Base-by-base conservation (phyloP, 2,329 filamentous ascomycete species). In the Sclerotiophoma versabilis region DNA sequence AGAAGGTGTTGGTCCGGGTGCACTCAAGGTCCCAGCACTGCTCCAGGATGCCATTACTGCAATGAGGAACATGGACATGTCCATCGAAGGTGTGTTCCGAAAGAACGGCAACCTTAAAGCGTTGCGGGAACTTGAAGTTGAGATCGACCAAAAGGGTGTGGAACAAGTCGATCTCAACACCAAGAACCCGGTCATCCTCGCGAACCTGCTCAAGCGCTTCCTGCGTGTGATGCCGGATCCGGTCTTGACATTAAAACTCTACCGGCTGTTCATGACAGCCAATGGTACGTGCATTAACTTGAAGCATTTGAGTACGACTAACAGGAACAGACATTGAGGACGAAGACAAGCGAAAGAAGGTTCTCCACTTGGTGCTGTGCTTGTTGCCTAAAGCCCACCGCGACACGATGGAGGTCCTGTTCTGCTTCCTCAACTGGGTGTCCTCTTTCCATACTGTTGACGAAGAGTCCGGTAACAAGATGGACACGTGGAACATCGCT, bases 101-200 rank as follows among this genome's bases (percentile, higher is more conserved):
- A 99, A 99, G 83, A 99, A 98, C 69, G 95, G 95, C 66, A 99
- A 98, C 75, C 97, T 99, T 79, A 93, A 95, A 75, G 91, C 93
- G 64, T 82, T 97, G 37, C 91, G 90, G 64, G 93, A 96, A 58
- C 81, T 96, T 6, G 88, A 92, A 32, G 91, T 96, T 50, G 82
- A 88, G 65, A 92, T 99, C 60, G 95, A 99, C 74, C 86, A 86
- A 37, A 89, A 92, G 48, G 93, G 92, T 34, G 91, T 90, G 56
- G 92, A 96, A 62, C 86, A 88, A 49, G 88, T 96, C 50, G 92
- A 96, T 72, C 84, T 98, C 67, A 90, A 88, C 68, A 88, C 90
- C 60, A 92, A 97, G 73, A 93, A 89, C 52, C 93, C 96, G 1
- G 92, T 99, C 19, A 95, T 98, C 69, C 86, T 98, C 47, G 95